Conservation (phyloP, 805 yeast species). For the Candida krabiensis region DNA sequence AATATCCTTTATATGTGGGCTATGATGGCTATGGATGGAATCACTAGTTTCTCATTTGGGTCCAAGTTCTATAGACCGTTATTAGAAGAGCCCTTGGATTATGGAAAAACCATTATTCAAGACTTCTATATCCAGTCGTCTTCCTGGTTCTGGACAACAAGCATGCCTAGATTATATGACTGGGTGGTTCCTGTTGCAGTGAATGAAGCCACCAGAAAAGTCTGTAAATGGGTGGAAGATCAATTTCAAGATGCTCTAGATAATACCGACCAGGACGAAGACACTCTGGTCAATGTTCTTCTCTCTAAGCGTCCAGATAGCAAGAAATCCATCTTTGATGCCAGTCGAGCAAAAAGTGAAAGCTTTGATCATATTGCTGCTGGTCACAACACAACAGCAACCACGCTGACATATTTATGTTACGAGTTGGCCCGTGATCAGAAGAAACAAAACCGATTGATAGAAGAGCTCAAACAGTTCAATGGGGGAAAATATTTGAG, state of each 20-base stretch:
- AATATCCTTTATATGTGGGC: conserved; percentile 66
- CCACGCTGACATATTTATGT: conserved; percentile 57
- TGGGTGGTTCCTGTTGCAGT: conserved; percentile 45
- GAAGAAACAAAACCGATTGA: conserved; percentile 46
- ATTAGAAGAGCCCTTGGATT: conserved; percentile 36
- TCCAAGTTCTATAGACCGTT: conserved; percentile 44
- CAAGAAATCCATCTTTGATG: conserved; percentile 17
- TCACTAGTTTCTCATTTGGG: conserved; percentile 62
- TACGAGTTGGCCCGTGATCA: conserved; percentile 56
- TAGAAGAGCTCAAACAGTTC: conserved; percentile 40
- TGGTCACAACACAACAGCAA: conserved; percentile 75
- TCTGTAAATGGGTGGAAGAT: conserved; percentile 45
- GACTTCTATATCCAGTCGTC: conserved; percentile 51
- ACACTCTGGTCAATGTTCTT: conserved; percentile 27
- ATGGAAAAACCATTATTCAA: conserved; percentile 43
- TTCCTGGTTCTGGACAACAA: conserved; percentile 66
- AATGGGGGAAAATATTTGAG: conserved; percentile 22
- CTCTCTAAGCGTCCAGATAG: conserved; percentile 11
- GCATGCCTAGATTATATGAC: conserved; percentile 53
- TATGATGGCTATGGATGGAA: conserved; percentile 71
- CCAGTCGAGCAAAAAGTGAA: conserved; percentile 43
- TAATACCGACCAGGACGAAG: conserved; percentile 12
- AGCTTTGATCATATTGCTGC: conserved; percentile 69
- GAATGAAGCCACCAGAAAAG: conserved; percentile 36
- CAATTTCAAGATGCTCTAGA: conserved; percentile 27